phyloP scores from a whole-genome alignment of 805 yeast species.

The Nakazawaea populi region DNA sequence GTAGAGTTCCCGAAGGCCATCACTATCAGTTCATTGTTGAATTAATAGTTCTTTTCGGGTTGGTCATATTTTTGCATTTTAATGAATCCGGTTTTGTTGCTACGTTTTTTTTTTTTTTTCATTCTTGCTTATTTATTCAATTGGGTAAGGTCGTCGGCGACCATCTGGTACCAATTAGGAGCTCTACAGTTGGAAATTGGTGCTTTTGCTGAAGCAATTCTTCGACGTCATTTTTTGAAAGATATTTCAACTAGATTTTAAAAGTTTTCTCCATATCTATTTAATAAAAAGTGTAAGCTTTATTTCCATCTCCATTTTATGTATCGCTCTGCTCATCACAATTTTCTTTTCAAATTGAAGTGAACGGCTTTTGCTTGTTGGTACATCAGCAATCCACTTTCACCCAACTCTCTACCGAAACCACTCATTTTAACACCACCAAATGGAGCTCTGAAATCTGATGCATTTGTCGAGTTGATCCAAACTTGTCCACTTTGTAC shows the following conservation, averaged over 20 bases:
- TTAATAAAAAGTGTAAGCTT: not conserved
- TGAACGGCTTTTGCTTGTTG: slow-evolving; percentile 66
- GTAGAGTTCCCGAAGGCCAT: slow-evolving; percentile 5
- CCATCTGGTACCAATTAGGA: no score
- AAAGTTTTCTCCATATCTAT: not conserved
- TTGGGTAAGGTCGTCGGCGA: not conserved
- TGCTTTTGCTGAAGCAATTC: no score
- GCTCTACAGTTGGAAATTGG: no score
- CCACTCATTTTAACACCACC: slow-evolving; percentile 69
- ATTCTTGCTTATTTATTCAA: not conserved
- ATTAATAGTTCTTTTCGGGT: not conserved
- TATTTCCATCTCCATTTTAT: not conserved
- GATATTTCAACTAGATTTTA: no score
- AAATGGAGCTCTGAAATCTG: slow-evolving; percentile 53
- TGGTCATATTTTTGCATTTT: no score
- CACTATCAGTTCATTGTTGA: slow-evolving; percentile 8
- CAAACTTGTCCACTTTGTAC: slow-evolving; percentile 64
- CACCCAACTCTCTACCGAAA: slow-evolving; percentile 53
- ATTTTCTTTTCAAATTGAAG: slow-evolving; percentile 48
- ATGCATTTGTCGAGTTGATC: slow-evolving; percentile 55
- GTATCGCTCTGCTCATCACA: slow-evolving; percentile 3
- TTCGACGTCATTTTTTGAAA: not conserved
- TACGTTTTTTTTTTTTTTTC: not conserved
- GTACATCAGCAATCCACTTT: slow-evolving; percentile 45
- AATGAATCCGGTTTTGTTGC: no score